Percentiles rank a stretch among this genome's conserved stretches.
Conservation (phyloP, 495 filamentous ascomycete species). For the Clohesyomyces aquaticus region DNA sequence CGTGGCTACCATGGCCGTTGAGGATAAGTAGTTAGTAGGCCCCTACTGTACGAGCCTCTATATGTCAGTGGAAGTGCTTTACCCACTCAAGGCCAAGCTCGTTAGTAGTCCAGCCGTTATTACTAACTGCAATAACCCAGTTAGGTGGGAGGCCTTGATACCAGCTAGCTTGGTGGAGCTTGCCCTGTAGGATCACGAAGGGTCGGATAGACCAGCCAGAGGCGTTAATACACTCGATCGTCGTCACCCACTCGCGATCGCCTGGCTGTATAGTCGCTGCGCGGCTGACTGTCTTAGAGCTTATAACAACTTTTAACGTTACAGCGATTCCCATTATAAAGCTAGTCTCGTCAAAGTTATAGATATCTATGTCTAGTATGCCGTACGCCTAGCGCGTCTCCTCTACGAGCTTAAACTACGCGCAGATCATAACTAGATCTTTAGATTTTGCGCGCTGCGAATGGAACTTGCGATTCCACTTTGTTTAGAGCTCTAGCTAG, state of each 20-base stretch:
- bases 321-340: conserved; percentile 46
- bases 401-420: too few species aligned
- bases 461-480: too few species aligned
- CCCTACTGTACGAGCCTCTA: conserved; percentile 1
- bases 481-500: too few species aligned
- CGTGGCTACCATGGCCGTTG: conserved; percentile 14
- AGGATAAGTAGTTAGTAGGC: conserved; percentile 13
- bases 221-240: conserved; percentile 45
- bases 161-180: conserved; percentile 25
- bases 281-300: conserved; percentile 31
- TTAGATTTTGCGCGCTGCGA: too few species aligned
- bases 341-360: conserved; percentile 54
- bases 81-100: conserved; percentile 14
- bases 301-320: conserved; percentile 18
- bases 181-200: conserved; percentile 19
- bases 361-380: conserved; percentile 48
- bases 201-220: conserved; percentile 20
- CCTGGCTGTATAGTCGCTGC: conserved; percentile 44
- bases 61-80: conserved; percentile 17
- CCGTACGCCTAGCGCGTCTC: conserved; percentile 42
- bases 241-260: conserved; percentile 50
- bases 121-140: conserved; percentile 10
- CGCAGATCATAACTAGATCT: too few species aligned
- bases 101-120: conserved; percentile 26
- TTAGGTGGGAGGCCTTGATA: conserved; percentile 13